Evolutionary conservation across 331 rosid species (phyloP).

Genomic region (Pyrus hybrid): DNA sequence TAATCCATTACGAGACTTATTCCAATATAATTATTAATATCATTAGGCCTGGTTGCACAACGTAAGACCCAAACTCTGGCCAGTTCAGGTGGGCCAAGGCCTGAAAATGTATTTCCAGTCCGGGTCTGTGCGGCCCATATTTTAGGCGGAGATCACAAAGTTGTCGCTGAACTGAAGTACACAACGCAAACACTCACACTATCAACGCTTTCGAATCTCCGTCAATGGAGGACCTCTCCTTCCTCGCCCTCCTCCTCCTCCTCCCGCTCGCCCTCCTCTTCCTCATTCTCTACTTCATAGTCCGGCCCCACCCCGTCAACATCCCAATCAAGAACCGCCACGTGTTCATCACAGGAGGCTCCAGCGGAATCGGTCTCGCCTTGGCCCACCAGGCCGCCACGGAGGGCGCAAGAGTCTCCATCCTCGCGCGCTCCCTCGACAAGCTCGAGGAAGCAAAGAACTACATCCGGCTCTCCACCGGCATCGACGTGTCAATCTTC

Average conservation of each 20-base stretch:
- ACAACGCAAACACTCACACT: not conserved
- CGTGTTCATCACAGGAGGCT: conserved; percentile 91
- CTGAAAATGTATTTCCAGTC: not conserved
- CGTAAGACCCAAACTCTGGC: not conserved
- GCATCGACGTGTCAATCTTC: conserved; percentile 53
- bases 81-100: not conserved
- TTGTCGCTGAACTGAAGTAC: not conserved
- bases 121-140: not conserved
- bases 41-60: not conserved
- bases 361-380: conserved; percentile 91
- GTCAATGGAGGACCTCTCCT: conserved; percentile 28
- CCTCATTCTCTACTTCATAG: conserved; percentile 42
- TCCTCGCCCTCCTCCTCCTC: conserved; percentile 21
- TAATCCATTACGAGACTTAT: too few relatives aligned
- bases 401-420: conserved; percentile 81
- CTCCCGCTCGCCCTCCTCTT: conserved; percentile 39
- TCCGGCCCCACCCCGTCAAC: conserved; percentile 54
- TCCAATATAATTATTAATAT: too few relatives aligned
- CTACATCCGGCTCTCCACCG: conserved; percentile 53
- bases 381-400: conserved; percentile 69
- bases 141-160: not conserved
- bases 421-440: conserved; percentile 58
- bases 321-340: conserved; percentile 80
- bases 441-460: conserved; percentile 69
- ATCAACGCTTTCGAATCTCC: not conserved